phyloP scores from a whole-genome alignment of 495 filamentous ascomycete genomes.

The Entonaema liquescens region DNA sequence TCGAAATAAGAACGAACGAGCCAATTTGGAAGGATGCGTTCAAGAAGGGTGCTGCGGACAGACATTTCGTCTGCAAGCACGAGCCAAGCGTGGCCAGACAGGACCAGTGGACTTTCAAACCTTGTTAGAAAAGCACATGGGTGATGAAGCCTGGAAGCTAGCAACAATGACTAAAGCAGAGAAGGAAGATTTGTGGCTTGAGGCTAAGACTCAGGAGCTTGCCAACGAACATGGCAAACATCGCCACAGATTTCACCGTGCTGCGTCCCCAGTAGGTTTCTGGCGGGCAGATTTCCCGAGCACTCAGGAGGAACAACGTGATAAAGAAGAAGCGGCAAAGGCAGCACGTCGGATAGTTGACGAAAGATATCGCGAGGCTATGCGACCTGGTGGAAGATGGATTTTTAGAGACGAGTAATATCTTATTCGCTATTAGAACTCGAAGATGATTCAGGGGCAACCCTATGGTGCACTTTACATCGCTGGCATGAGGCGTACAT shows the following conservation, averaged over 20 bases:
- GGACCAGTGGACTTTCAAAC: conserved; percentile 56
- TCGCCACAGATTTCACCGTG: conserved; percentile 74
- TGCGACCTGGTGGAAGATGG: conserved; percentile 77
- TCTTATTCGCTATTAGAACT: neutral
- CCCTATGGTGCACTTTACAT: neutral
- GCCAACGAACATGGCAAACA: conserved; percentile 80
- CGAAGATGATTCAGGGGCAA: conserved; percentile 2
- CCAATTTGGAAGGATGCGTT: conserved; percentile 80
- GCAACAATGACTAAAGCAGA: conserved; percentile 58
- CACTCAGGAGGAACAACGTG: conserved; percentile 76
- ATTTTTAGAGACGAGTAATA: conserved; percentile 79
- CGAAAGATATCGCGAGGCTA: conserved; percentile 82
- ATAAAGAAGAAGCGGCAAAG: conserved; percentile 67
- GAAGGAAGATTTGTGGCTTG: conserved; percentile 65
- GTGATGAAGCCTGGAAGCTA: conserved; percentile 61
- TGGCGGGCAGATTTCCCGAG: conserved; percentile 89
- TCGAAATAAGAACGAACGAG: conserved; percentile 75
- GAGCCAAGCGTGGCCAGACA: conserved; percentile 50
- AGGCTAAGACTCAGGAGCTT: conserved; percentile 72
- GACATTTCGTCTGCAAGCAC: conserved; percentile 71
- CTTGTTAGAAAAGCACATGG: conserved; percentile 74
- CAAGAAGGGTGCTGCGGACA: conserved; percentile 79
- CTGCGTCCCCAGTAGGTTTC: conserved; percentile 80
- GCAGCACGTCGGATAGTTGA: conserved; percentile 69
- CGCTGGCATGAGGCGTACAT: neutral